Percentiles rank a stretch among this genome's conserved stretches.
Conservation (phyloP, 2,329 filamentous ascomycete species). For the Ascocoryne sarcoides region DNA sequence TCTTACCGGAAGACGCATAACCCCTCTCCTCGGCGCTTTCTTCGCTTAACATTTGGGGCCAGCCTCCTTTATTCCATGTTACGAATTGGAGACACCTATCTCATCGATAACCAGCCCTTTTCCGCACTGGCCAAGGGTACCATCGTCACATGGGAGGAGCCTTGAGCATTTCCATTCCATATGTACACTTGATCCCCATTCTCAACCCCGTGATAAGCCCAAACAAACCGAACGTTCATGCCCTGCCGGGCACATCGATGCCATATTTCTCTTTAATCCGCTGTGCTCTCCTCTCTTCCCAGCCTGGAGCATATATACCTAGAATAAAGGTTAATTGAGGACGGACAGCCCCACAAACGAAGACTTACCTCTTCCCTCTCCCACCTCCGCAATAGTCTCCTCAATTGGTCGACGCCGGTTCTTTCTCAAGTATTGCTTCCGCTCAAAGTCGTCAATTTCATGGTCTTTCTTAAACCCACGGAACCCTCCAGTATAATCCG, state of each 20-base stretch:
- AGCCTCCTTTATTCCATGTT: no score
- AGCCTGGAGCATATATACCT: constrained; percentile 62
- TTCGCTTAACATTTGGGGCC: no score
- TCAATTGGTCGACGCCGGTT: constrained; percentile 53
- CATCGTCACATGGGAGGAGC: no score
- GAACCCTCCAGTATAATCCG: constrained; percentile 55
- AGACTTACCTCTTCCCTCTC: constrained; percentile 59
- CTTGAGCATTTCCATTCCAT: constrained; percentile 6
- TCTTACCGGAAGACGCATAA: no score
- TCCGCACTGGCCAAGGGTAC: no score
- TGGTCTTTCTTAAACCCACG: constrained; percentile 41
- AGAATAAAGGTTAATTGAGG: background rate
- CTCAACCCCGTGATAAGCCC: constrained; percentile 3
- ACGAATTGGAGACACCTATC: no score
- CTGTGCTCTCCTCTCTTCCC: constrained; percentile 57
- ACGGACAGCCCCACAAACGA: background rate
- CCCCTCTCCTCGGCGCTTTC: no score
- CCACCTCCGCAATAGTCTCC: constrained; percentile 57
- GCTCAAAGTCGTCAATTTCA: constrained; percentile 52
- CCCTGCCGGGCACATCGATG: constrained; percentile 45
- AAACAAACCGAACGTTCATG: constrained; percentile 17
- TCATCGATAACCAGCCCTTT: no score
- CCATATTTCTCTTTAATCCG: constrained; percentile 62
- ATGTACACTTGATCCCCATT: constrained; percentile 17
- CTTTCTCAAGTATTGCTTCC: constrained; percentile 53